These are phyloP conservation scores for Lachancea fermentati DNA, from an alignment of 805 yeast species.

Conservation along the genomic window DNA sequence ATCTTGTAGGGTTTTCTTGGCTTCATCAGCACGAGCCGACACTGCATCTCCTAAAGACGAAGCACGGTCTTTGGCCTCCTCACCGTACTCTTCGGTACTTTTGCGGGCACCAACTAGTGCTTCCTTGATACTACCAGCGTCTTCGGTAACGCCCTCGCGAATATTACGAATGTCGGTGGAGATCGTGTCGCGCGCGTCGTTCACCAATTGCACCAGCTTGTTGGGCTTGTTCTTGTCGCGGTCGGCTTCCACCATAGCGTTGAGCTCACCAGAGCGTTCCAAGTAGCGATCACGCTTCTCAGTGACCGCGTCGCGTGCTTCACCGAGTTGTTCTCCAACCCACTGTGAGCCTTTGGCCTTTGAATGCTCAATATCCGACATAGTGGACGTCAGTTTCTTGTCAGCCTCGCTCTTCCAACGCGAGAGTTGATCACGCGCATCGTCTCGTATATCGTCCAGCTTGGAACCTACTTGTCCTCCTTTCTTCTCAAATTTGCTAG, in stretches of 20 bases:
- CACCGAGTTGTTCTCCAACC: slow-evolving; percentile 10
- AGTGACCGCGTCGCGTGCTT: slow-evolving; percentile 5
- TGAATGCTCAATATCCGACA: slow-evolving; percentile 10
- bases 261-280: slow-evolving; percentile 7
- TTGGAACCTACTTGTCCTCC: slow-evolving; percentile 11
- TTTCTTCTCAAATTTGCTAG: slow-evolving; percentile 6
- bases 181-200: slow-evolving; percentile 8
- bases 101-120: slow-evolving; percentile 11
- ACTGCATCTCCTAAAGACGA: slow-evolving; percentile 15
- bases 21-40: slow-evolving; percentile 4
- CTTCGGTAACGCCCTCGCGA: slow-evolving; percentile 16
- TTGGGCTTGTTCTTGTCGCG: slow-evolving; percentile 5
- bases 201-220: slow-evolving; percentile 5
- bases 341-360: slow-evolving; percentile 10
- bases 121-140: slow-evolving; percentile 12
- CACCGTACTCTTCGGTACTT: slow-evolving; percentile 5
- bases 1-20: slow-evolving; percentile 2
- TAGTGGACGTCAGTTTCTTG: slow-evolving; percentile 8
- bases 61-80: slow-evolving; percentile 12
- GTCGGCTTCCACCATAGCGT: slow-evolving; percentile 6
- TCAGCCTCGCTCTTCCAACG: slow-evolving; percentile 8
- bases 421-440: slow-evolving; percentile 7
- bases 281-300: slow-evolving; percentile 9
- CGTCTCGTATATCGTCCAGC: slow-evolving; percentile 7
- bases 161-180: slow-evolving; percentile 11